phyloP scores from a whole-genome alignment of 345 rosid genomes.

The Eutrema yunnanense region DNA sequence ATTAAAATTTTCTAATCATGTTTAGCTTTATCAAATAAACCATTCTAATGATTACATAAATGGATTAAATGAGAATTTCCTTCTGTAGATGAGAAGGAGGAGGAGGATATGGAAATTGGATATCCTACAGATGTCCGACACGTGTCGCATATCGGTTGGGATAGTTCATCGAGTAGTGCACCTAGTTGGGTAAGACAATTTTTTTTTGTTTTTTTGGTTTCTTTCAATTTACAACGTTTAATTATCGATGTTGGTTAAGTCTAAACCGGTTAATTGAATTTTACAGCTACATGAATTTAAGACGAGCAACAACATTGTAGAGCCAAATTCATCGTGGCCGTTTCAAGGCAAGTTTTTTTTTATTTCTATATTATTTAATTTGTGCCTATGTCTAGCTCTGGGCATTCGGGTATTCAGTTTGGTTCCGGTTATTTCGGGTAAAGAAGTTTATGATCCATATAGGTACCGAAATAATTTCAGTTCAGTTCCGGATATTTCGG shows the following conservation, averaged over 20 bases:
- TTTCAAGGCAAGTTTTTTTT: conserved; percentile 52
- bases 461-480: no score
- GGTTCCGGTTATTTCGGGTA: no score
- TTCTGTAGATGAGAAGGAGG: conserved; percentile 40
- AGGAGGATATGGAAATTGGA: conserved; percentile 86
- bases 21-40: not conserved
- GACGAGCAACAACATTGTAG: conserved; percentile 41
- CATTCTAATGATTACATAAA: not conserved
- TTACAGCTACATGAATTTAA: conserved; percentile 74
- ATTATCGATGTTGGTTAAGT: not conserved
- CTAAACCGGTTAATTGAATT: not conserved
- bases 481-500: no score
- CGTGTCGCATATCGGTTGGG: conserved; percentile 95
- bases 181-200: conserved; percentile 80
- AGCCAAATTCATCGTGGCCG: conserved; percentile 56
- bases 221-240: not conserved
- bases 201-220: not conserved
- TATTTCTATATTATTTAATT: not conserved
- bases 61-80: conserved; percentile 8
- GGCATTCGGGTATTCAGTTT: no score
- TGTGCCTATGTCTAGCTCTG: not conserved
- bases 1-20: not conserved
- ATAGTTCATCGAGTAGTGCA: conserved; percentile 58
- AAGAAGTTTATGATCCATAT: no score
- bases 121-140: conserved; percentile 92